Base-by-base conservation (phyloP, 2,329 filamentous ascomycete species). In the Biscogniauxia marginata region DNA sequence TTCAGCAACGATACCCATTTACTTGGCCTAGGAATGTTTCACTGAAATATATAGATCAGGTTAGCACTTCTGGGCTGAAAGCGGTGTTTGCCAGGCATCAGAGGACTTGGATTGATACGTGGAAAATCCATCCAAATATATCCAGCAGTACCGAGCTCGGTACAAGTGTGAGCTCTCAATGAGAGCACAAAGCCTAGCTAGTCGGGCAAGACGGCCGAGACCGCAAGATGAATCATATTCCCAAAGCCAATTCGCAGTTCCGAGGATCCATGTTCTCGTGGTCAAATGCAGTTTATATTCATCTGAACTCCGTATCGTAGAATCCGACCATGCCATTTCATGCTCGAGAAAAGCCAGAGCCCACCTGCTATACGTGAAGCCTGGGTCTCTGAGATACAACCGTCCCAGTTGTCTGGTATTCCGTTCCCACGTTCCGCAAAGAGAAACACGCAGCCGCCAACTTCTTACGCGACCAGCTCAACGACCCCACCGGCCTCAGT, bases 401-500 rank as follows among this genome's bases (percentile, higher is more conserved):
- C 61, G 50, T 59, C 58, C 61, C 61, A 61, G 46, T 60, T 60
- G 57, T 66, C 58, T 62, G 65, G 65, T 67, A 67, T 63, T 54
- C 64, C 59, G 60, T 62, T 56, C 59, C 54, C 56, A 49, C 56
- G 54, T 60, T 60, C 58, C 62, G 55, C 51, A 63, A 65, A 60
- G 62, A 60, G 60, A 60, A 61, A 54, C 50, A 59, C 44, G 56
- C 49, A 46, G 48, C 56, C 57, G 53, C 46, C 50, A 23, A 39
- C 11, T 25, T 21, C 22, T 52, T 63, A 65, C 46, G 63, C 61
- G 49, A 65, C 63, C 51, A 65, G 48, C 61, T 65, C 63, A 52
- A 65, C 63, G 47, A 63, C 90, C 80, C 93, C 93, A 79, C 95
- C 95, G 73, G 93, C 93, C 79, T 95, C 91, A 77, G 90, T 96